These are phyloP conservation scores for Aspergillus novofumigatus DNA, from an alignment of 2,329 filamentous ascomycete genomes.

Conservation along the genomic window DNA sequence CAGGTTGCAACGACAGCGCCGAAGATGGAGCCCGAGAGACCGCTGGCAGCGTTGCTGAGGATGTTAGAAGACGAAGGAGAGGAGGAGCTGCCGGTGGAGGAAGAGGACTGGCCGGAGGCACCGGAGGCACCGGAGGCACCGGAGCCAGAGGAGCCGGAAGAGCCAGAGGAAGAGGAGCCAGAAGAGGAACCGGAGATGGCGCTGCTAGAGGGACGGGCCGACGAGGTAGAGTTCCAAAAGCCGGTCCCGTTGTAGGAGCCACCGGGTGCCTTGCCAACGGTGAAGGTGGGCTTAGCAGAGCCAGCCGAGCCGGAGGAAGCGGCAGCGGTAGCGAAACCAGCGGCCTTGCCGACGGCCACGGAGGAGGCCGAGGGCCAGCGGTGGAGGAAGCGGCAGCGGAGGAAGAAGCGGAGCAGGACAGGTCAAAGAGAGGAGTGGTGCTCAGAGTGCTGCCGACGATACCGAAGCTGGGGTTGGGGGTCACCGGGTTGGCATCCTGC, in stretches of 20 bases:
- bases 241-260: conserved; percentile 10
- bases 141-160: conserved; percentile 7
- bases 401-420: conserved; percentile 31
- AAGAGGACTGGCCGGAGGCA: conserved; percentile 1
- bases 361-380: conserved; percentile 11
- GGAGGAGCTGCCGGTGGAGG: conserved; percentile 4
- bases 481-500: conserved; percentile 27
- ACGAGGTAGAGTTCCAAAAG: conserved; percentile 14
- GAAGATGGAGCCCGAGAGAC: conserved; percentile 33
- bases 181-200: conserved; percentile 23
- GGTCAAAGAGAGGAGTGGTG: conserved; percentile 37
- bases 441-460: conserved; percentile 29
- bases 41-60: conserved; percentile 9
- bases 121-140: neutral
- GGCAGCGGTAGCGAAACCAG: neutral
- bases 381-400: conserved; percentile 7
- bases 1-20: conserved; percentile 66
- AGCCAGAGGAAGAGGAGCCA: conserved; percentile 12
- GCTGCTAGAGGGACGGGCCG: neutral
- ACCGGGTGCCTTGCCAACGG: neutral
- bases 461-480: conserved; percentile 39
- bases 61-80: conserved; percentile 4
- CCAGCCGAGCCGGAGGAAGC: neutral
- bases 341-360: conserved; percentile 16
- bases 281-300: conserved; percentile 8